These are phyloP conservation scores for Scolecobasidium constrictum DNA, from an alignment of 2,329 filamentous ascomycete species.

Conservation along the genomic window DNA sequence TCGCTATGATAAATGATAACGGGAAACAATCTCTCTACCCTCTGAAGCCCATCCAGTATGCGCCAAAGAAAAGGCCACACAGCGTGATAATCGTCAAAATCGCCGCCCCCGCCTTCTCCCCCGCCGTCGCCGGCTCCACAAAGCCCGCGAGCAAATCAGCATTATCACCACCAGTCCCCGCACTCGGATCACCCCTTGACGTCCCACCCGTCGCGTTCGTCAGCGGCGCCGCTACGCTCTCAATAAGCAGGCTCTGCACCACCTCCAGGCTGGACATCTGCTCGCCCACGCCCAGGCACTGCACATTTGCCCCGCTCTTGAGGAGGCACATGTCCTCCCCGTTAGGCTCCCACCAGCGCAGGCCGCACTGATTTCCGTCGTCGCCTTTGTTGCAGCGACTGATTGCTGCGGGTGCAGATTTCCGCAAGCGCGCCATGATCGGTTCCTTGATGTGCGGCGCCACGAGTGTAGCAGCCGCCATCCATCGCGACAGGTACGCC, in stretches of 20 bases:
- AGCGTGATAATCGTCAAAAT: slow-evolving; percentile 52
- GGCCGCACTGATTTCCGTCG: slow-evolving; percentile 35
- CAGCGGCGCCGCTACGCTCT: slow-evolving; percentile 24
- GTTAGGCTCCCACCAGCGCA: slow-evolving; percentile 34
- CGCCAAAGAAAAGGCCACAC: slow-evolving; percentile 42
- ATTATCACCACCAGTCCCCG: slow-evolving; percentile 44
- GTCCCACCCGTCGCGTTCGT: slow-evolving; percentile 42
- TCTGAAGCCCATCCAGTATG: slow-evolving; percentile 45
- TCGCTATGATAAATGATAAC: too few species aligned
- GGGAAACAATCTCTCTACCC: too few species aligned
- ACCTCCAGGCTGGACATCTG: slow-evolving; percentile 49
- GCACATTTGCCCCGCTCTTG: slow-evolving; percentile 21
- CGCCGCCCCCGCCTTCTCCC: slow-evolving; percentile 58
- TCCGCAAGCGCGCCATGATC: slow-evolving; percentile 41
- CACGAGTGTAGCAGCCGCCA: slow-evolving; percentile 28
- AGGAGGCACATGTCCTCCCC: too few species aligned
- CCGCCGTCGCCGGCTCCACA: slow-evolving; percentile 38
- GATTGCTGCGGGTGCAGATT: slow-evolving; percentile 46
- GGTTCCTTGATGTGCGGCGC: slow-evolving; percentile 24
- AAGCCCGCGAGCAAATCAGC: slow-evolving; percentile 27
- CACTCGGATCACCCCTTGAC: slow-evolving; percentile 31
- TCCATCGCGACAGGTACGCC: slow-evolving; percentile 32
- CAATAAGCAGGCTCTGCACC: slow-evolving; percentile 32
- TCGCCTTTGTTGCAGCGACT: slow-evolving; percentile 41
- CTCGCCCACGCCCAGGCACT: slow-evolving; percentile 41